Base-by-base conservation (phyloP, 148 eudicot genomes). In the Diospyros lotus region DNA sequence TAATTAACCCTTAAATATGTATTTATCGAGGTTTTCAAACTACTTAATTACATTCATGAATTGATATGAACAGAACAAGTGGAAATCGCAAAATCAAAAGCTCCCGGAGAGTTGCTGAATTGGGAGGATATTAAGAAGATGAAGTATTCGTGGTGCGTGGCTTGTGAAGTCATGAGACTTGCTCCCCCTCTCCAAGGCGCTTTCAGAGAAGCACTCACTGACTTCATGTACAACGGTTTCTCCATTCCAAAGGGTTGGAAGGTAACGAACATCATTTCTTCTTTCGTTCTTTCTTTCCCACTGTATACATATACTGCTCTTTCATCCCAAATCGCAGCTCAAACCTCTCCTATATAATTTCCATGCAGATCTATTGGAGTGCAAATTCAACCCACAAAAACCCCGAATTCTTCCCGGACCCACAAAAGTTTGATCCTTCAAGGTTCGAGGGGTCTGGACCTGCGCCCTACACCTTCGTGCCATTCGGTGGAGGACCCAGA, bases 161-260 rank as follows among this genome's bases (percentile, higher is more conserved):
- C 65, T 2, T 17, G 42, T 61, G 65, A 61, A 61, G 38, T 7
- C 9, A 15, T 61, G 65, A 61, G 65, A 61, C 40, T 61, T 17
- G 42, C 40, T n/a, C 65, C 65, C 5, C 65, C 65, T 61, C 7
- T 61, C 42, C 65, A 17, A 17, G 65, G 65, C 2, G 40, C 39
- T 61, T 61, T 61, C 65, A 61, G 42, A 38, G 65, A 61, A 15
- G 65, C 39, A n/a, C 5, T 61, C 39, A 61, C 65, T 11, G 65
- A 61, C 10, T 61, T 61, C 65, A 38, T 61, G 39, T 28, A 61
- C 65, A 10, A 28, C 6, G 65, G 65, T 17, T 61, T 17, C 42
- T 17, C 65, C 18, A 61, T 61, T 17, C 65, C 39, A 61, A 61
- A 61, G 65, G 39, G 65, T n/a, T 61, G 65, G 65, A 61, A 61